A percentile compares a stretch with the other conserved stretches of the same genome.
Evolutionary conservation across 2,329 filamentous ascomycete genomes (phyloP).

Genomic region (Nemania bipapillata): DNA sequence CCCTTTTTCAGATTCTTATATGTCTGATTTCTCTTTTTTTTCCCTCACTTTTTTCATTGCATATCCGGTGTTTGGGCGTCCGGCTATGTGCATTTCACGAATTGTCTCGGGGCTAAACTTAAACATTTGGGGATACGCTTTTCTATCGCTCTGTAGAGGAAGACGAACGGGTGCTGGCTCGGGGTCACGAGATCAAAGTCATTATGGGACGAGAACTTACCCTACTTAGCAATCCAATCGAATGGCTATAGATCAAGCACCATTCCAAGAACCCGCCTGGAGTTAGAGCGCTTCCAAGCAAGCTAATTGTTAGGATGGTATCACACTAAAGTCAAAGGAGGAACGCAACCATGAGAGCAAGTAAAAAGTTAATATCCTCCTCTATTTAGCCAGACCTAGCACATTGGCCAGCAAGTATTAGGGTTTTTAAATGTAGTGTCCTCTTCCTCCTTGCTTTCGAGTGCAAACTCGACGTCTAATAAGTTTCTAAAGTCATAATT

Average conservation of each 20-base stretch:
- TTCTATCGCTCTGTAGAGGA: background rate
- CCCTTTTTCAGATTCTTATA: conserved; percentile 20
- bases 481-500: no score
- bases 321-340: background rate
- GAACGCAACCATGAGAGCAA: background rate
- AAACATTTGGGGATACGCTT: background rate
- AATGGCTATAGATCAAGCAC: background rate
- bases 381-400: no score
- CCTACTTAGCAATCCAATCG: background rate
- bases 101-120: background rate
- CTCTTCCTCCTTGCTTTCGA: background rate
- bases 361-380: no score
- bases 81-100: background rate
- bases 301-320: background rate
- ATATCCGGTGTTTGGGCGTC: background rate
- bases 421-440: background rate
- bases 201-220: background rate
- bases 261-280: background rate
- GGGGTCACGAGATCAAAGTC: background rate
- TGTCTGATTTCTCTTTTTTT: background rate
- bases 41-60: background rate
- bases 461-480: background rate
- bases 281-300: background rate
- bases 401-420: no score
- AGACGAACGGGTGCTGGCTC: background rate